phyloP scores from a whole-genome alignment of 1,284 basidiomycete genomes.

The Malassezia dermatis region DNA sequence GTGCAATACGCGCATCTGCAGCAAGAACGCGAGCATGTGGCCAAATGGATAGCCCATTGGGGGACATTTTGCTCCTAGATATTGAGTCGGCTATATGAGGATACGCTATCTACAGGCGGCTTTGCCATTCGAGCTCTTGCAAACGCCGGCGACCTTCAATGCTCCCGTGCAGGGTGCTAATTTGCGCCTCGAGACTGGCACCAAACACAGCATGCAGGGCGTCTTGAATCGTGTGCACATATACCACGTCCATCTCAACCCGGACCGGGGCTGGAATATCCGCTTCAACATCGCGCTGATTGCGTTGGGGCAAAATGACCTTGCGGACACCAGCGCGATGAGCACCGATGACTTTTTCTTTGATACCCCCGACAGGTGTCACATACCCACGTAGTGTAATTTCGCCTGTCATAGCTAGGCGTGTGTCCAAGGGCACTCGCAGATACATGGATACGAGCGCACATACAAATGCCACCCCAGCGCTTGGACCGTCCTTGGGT shows the following conservation, averaged over 20 bases:
- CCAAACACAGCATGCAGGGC: conserved; percentile 59
- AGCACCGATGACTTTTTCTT: conserved; percentile 43
- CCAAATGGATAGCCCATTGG: not conserved
- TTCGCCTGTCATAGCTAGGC: conserved; percentile 45
- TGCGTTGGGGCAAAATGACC: conserved; percentile 69
- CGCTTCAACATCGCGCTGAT: conserved; percentile 72
- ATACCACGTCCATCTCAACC: conserved; percentile 65
- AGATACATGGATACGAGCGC: conserved; percentile 73
- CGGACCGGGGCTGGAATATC: conserved; percentile 65
- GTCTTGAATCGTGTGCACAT: conserved; percentile 66
- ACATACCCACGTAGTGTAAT: conserved; percentile 42
- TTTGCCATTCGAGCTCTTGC: conserved; percentile 16
- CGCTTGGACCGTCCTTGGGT: conserved; percentile 75
- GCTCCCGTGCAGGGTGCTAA: conserved; percentile 7
- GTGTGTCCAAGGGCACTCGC: conserved; percentile 53
- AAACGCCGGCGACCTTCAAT: conserved; percentile 10
- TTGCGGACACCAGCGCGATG: conserved; percentile 68
- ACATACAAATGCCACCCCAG: conserved; percentile 75
- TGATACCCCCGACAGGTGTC: conserved; percentile 43
- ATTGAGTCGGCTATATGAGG: not conserved
- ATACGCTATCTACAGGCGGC: conserved; percentile 3
- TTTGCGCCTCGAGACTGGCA: conserved; percentile 13
- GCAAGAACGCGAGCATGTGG: not conserved
- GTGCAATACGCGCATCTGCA: conserved; percentile 1
- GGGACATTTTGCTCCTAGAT: not conserved